These are phyloP conservation scores for Fusarium sp. DNA, from an alignment of 2,329 filamentous ascomycete genomes.

Conservation along the genomic window DNA sequence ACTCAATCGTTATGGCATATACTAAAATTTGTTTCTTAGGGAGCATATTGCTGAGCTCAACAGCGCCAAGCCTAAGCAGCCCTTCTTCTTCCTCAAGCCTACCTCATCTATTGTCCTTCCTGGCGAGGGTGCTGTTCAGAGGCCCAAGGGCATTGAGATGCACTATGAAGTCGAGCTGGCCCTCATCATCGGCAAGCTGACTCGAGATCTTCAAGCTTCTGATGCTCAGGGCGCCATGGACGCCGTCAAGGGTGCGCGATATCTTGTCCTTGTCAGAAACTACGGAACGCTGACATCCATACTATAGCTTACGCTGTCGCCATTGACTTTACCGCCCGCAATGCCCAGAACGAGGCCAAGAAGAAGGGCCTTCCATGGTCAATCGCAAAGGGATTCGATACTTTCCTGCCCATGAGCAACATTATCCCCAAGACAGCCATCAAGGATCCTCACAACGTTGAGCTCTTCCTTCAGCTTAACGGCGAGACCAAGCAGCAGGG, in stretches of 20 bases:
- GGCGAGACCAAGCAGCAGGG: constrained; percentile 82
- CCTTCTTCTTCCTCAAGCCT: constrained; percentile 99
- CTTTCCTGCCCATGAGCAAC: constrained; percentile 88
- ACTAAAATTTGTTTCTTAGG: constrained; percentile 57
- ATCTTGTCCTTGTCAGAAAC: not conserved
- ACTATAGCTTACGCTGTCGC: constrained; percentile 81
- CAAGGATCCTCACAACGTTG: constrained; percentile 86
- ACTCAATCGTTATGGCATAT: not conserved
- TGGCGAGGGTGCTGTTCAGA: constrained; percentile 80
- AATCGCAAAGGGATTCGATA: constrained; percentile 98
- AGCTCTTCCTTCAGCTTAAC: constrained; percentile 89
- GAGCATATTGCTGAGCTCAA: constrained; percentile 95
- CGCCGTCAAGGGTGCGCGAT: constrained; percentile 77
- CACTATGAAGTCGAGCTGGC: constrained; percentile 97
- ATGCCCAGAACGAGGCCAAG: constrained; percentile 96
- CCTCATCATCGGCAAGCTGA: constrained; percentile 83
- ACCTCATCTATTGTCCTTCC: constrained; percentile 86
- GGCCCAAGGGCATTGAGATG: constrained; percentile 83
- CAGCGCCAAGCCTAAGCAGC: constrained; percentile 88
- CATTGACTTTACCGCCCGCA: constrained; percentile 98
- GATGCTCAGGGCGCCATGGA: constrained; percentile 82
- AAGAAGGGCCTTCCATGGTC: constrained; percentile 94
- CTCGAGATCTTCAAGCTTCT: constrained; percentile 80
- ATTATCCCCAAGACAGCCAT: constrained; percentile 84
- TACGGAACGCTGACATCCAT: constrained; percentile 10